These are phyloP conservation scores for Henningerozyma blattae DNA, from an alignment of 805 yeast genomes.

Conservation along the genomic window DNA sequence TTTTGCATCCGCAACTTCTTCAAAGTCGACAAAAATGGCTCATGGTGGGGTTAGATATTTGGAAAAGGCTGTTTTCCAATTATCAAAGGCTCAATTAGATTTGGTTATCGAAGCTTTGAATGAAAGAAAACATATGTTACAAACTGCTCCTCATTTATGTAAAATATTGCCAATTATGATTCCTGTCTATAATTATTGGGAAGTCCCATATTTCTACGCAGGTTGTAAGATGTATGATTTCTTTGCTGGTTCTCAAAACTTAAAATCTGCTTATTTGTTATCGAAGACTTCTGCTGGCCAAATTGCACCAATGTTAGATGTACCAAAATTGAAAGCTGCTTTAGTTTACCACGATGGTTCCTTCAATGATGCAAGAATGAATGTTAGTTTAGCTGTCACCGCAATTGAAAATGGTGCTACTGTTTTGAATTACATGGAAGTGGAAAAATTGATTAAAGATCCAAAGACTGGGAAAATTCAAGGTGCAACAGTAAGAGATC, in stretches of 20 bases:
- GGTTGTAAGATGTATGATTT: conserved; percentile 89
- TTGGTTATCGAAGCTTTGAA: conserved; percentile 81
- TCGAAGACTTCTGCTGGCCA: conserved; percentile 54
- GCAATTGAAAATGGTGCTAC: conserved; percentile 86
- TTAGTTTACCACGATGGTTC: conserved; percentile 92
- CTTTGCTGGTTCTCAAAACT: conserved; percentile 82
- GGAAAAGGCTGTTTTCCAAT: conserved; percentile 88
- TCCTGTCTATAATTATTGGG: conserved; percentile 96
- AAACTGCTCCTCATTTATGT: conserved; percentile 87
- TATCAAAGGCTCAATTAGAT: conserved; percentile 81
- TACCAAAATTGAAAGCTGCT: conserved; percentile 70
- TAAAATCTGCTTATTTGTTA: conserved; percentile 65
- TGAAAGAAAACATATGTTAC: conserved; percentile 75
- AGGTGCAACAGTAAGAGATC: conserved; percentile 70
- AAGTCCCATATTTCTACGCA: conserved; percentile 81
- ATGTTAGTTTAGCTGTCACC: conserved; percentile 71
- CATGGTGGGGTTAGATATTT: conserved; percentile 96
- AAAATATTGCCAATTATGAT: conserved; percentile 83
- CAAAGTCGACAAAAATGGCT: conserved; percentile 90
- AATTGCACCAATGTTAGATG: conserved; percentile 78
- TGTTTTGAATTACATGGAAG: conserved; percentile 77
- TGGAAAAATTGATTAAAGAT: conserved; percentile 61
- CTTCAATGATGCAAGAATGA: conserved; percentile 87
- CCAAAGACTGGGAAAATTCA: conserved; percentile 41
- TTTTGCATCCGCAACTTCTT: conserved; percentile 86